These are phyloP conservation scores for Lentinula sp. DNA, from an alignment of 768 basidiomycete species.

Conservation along the genomic window DNA sequence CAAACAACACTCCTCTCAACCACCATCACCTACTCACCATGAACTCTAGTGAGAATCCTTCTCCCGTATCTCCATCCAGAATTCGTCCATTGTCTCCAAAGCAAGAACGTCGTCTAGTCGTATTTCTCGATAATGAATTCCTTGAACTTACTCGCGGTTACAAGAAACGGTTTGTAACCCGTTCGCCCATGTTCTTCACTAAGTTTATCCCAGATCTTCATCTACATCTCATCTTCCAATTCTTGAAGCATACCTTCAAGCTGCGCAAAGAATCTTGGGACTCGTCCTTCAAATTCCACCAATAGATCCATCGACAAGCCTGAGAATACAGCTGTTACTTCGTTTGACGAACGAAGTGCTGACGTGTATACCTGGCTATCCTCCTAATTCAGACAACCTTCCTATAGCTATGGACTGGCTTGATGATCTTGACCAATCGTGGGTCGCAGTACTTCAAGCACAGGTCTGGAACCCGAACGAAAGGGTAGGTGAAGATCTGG, in stretches of 20 bases:
- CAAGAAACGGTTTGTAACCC: conserved; percentile 62
- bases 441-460: conserved; percentile 57
- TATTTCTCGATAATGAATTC: conserved; percentile 61
- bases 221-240: conserved; percentile 49
- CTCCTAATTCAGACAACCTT: conserved; percentile 35
- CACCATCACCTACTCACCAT: not conserved
- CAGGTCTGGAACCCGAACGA: conserved; percentile 61
- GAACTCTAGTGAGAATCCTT: not conserved
- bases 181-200: not conserved
- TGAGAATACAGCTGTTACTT: conserved; percentile 64
- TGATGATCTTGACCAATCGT: conserved; percentile 69
- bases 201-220: conserved; percentile 30
- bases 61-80: not conserved
- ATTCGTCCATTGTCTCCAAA: conserved; percentile 27
- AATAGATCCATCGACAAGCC: conserved; percentile 58
- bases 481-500: conserved; percentile 33
- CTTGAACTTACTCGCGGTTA: conserved; percentile 60
- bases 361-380: conserved; percentile 55
- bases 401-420: conserved; percentile 58
- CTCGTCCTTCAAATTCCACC: conserved; percentile 73
- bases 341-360: conserved; percentile 67
- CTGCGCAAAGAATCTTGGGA: conserved; percentile 48
- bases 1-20: not conserved
- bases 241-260: conserved; percentile 52
- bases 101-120: conserved; percentile 62